phyloP scores from a whole-genome alignment of 2,329 filamentous ascomycete species.

The Ustulina deusta region DNA sequence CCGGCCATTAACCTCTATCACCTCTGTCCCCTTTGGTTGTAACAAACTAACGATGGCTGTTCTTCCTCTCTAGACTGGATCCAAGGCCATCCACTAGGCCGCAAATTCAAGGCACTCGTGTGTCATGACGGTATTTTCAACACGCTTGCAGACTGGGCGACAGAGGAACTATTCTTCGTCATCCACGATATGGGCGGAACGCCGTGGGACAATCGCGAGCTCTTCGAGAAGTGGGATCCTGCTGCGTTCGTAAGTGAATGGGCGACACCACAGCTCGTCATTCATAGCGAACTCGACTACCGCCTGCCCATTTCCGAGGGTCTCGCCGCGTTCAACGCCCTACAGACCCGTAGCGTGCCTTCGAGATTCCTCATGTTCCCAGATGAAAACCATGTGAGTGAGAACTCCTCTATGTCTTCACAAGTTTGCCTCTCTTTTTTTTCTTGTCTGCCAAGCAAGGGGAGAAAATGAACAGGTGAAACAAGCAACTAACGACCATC shows the following conservation, averaged over 20 bases:
- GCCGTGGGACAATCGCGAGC: constrained; percentile 70
- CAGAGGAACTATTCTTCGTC: constrained; percentile 78
- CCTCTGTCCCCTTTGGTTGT: not conserved
- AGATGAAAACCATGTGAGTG: constrained; percentile 72
- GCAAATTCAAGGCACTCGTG: constrained; percentile 87
- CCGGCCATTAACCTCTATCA: not conserved
- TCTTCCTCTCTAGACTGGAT: constrained; percentile 75
- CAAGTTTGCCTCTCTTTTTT: not conserved
- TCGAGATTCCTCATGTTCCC: constrained; percentile 86
- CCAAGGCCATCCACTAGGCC: constrained; percentile 84
- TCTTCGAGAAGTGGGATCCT: constrained; percentile 78
- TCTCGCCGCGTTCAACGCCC: constrained; percentile 84
- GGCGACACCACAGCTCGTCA: constrained; percentile 86
- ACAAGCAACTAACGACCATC: not conserved
- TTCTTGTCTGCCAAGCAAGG: not conserved
- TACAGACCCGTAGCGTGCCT: constrained; percentile 80
- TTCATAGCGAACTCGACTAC: constrained; percentile 93
- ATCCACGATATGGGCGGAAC: constrained; percentile 75
- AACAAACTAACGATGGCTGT: constrained; percentile 12
- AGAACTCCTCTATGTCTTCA: not conserved
- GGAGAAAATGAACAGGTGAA: not conserved
- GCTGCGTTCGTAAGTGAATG: constrained; percentile 74
- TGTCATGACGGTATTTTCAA: constrained; percentile 90
- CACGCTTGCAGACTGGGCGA: constrained; percentile 72
- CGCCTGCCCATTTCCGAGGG: constrained; percentile 87